Percentiles rank a stretch among this genome's conserved stretches.
Evolutionary conservation across 1,284 basidiomycete genomes (phyloP).

Genomic region (Cryptococcus jaspeensis): DNA sequence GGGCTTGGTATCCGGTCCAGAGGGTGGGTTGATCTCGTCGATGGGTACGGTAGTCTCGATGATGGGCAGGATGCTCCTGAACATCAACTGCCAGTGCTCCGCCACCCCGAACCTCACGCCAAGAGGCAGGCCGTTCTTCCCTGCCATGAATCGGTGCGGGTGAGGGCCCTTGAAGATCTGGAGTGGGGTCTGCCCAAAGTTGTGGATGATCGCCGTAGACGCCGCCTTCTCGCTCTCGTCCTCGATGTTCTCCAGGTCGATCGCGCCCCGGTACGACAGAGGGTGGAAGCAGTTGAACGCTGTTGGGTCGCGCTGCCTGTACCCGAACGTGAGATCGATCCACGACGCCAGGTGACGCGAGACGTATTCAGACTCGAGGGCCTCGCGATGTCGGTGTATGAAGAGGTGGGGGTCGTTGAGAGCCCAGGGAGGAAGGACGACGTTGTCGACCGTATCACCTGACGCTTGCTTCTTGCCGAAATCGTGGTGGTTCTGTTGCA

Average conservation of each 20-base stretch:
- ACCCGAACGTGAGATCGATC: conserved; percentile 86
- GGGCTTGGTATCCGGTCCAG: conserved; percentile 29
- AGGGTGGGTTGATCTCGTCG: conserved; percentile 55
- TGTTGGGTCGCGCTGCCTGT: conserved; percentile 75
- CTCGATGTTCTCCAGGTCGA: conserved; percentile 80
- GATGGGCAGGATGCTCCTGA: conserved; percentile 48
- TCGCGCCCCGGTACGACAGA: conserved; percentile 87
- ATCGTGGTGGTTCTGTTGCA: conserved; percentile 70
- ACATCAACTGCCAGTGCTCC: conserved; percentile 56
- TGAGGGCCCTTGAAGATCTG: conserved; percentile 85
- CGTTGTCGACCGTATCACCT: conserved; percentile 81
- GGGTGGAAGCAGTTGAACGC: conserved; percentile 90
- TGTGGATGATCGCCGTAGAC: conserved; percentile 92
- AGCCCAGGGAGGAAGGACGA: conserved; percentile 89
- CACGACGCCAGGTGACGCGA: conserved; percentile 81
- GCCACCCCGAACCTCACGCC: conserved; percentile 72
- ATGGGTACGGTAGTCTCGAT: conserved; percentile 57
- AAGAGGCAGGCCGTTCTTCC: conserved; percentile 66
- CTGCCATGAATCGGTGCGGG: conserved; percentile 70
- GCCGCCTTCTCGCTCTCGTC: conserved; percentile 86
- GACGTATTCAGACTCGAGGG: conserved; percentile 85
- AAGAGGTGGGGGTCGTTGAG: conserved; percentile 81
- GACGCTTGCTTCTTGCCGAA: conserved; percentile 80
- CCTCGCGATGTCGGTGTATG: conserved; percentile 75
- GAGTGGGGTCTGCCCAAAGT: conserved; percentile 86